Percentiles rank a stretch among this genome's conserved stretches.
Evolutionary conservation across 148 eudicot species (phyloP).

Genomic region (Camellia lanceoleosa): DNA sequence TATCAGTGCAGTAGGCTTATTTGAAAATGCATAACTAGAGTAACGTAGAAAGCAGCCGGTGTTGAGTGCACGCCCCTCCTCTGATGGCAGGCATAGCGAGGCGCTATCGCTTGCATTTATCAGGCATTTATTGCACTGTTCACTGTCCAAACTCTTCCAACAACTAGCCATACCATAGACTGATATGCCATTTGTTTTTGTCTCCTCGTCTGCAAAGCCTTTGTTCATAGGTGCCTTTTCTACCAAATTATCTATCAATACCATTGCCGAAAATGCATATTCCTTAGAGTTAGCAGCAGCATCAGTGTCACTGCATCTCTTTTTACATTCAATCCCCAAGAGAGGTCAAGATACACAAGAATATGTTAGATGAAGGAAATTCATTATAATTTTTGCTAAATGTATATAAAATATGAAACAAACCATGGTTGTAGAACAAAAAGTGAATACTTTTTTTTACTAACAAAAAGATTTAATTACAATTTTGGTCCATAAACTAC

Average conservation of each 20-base stretch:
- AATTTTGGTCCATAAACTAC: too few species aligned
- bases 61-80: background rate
- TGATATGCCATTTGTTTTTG: background rate
- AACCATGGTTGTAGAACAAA: too few species aligned
- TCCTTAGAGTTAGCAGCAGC: background rate
- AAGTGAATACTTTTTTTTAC: too few species aligned
- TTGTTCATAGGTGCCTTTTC: background rate
- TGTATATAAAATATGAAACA: background rate
- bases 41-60: slow-evolving; percentile 2
- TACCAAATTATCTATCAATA: background rate
- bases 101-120: background rate
- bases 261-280: background rate
- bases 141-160: background rate
- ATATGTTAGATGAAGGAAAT: background rate
- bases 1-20: background rate
- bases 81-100: background rate
- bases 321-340: background rate
- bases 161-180: slow-evolving; percentile 1
- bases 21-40: background rate
- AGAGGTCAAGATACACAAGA: background rate
- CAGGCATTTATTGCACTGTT: background rate
- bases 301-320: background rate
- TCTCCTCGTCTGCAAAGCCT: background rate
- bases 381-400: background rate
- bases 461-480: too few species aligned